These are phyloP conservation scores for Hibiscus syriacus DNA, from an alignment of 345 rosid species.

Conservation along the genomic window DNA sequence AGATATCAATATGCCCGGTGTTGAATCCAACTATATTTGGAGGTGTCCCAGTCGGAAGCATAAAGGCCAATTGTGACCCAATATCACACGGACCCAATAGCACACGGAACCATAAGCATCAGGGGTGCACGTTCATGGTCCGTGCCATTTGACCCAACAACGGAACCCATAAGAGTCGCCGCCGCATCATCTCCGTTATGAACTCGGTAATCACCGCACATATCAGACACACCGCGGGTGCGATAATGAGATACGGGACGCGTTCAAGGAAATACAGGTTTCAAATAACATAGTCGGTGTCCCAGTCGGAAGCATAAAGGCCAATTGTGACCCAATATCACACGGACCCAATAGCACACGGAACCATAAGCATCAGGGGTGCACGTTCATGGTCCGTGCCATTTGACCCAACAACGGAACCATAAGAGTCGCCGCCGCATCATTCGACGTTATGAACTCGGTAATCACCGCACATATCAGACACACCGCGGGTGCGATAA, in stretches of 20 bases:
- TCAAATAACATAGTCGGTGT: conserved; percentile 56
- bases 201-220: conserved; percentile 72
- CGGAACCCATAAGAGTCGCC: conserved; percentile 65
- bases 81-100: no score
- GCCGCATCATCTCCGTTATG: conserved; percentile 82
- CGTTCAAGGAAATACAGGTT: conserved; percentile 54
- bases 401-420: conserved; percentile 70
- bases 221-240: conserved; percentile 52
- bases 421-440: conserved; percentile 70
- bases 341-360: conserved; percentile 77
- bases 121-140: conserved; percentile 69
- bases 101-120: conserved; percentile 65
- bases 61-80: conserved; percentile 75
- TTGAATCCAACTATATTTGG: conserved; percentile 81
- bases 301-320: conserved; percentile 76
- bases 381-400: conserved; percentile 58
- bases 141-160: conserved; percentile 66
- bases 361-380: conserved; percentile 70
- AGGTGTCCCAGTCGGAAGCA: conserved; percentile 80
- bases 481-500: conserved; percentile 59
- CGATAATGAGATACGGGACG: conserved; percentile 63
- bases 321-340: conserved; percentile 72
- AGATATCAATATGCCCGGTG: conserved; percentile 70
- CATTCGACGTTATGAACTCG: conserved; percentile 81
- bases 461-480: conserved; percentile 59